Evolutionary conservation across 192 early-diverging fungal species (phyloP), one percentile per base, ranked within the genome.

Genomic region (Backusella tuberculispora): DNA sequence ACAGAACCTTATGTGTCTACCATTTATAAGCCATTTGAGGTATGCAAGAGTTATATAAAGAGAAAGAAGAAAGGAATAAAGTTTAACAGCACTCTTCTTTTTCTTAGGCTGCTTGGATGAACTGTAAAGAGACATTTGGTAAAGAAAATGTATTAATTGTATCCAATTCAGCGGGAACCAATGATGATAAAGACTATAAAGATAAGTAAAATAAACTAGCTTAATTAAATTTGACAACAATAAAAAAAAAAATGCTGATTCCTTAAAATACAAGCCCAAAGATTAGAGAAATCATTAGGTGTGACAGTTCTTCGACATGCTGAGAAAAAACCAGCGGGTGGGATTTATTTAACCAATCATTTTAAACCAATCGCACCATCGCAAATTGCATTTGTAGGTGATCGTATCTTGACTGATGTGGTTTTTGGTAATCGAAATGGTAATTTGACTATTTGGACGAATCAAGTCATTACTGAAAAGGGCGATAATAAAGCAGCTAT

Each of bases 151-250:
- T 97, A 14, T 80, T 91, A 0, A 91, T 99, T 63, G 93, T 97
- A 14, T 97, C 96, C 66, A 98, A 98, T 80, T 97, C 95, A 3
- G 94, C 93, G 26, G 97, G 96, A 19, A 95, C 93, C 0, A 65
- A 73, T 0, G 95, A 97, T 74, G 96, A 96, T 80, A 67, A 69
- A 13, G 85, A 83, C 7, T 43, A 69, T 56, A 90, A 68, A 89
- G 89, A 60, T 66, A 63, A 14, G 66, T 65, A 14, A 10, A 40
- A 6, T 63, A 41, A 14, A 34, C 21, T 72, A 40, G 5, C 19
- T 15, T 50, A n/a, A n/a, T 71, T 4, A 8, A 69, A 1, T 43
- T 40, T 15, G n/a, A 14, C 29, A 21, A 26, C 15, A n/a, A 7
- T 46, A 38, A 38, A 45, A 44, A 43, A 24, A 42, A 45, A 14